phyloP scores from a whole-genome alignment of 768 basidiomycete species.

The Exidia glandulosa region DNA sequence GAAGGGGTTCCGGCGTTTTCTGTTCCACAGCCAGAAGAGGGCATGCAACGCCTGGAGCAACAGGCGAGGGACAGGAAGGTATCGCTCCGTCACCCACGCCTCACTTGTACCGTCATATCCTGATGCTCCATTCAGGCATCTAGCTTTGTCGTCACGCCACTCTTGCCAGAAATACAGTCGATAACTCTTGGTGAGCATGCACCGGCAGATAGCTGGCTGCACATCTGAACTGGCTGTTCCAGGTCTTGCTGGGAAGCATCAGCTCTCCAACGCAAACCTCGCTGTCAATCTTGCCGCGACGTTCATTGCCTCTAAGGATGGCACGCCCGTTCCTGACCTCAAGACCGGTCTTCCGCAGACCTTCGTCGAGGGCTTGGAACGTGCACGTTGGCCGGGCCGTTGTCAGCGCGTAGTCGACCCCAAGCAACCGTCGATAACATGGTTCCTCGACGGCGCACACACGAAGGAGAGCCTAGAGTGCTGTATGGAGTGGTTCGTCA shows the following conservation, averaged over 20 bases:
- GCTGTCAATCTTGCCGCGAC: conserved; percentile 61
- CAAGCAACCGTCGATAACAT: conserved; percentile 38
- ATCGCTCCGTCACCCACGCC: conserved; percentile 4
- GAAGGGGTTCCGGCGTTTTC: conserved; percentile 77
- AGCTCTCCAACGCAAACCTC: conserved; percentile 77
- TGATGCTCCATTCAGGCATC: conserved; percentile 37
- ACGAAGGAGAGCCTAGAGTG: conserved; percentile 82
- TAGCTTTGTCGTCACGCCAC: conserved; percentile 52
- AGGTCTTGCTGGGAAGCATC: conserved; percentile 84
- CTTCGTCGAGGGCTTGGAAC: conserved; percentile 52
- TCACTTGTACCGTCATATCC: background rate
- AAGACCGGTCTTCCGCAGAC: conserved; percentile 32
- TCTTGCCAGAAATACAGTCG: conserved; percentile 34
- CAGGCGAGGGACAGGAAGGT: conserved; percentile 62
- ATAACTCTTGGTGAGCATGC: conserved; percentile 57
- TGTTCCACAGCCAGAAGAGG: conserved; percentile 63
- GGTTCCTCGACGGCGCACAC: conserved; percentile 96
- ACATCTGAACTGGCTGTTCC: background rate
- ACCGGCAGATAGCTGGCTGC: background rate
- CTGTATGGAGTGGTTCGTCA: conserved; percentile 83
- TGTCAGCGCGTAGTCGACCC: conserved; percentile 78
- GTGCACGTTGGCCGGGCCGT: conserved; percentile 84
- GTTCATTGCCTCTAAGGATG: conserved; percentile 36
- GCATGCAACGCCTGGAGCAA: conserved; percentile 52
- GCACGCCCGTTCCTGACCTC: conserved; percentile 1